Percentiles rank a stretch among this genome's conserved stretches.
phyloP scores from a whole-genome alignment of 192 early-diverging fungal genomes.

The Spizellomyces punctatus region DNA sequence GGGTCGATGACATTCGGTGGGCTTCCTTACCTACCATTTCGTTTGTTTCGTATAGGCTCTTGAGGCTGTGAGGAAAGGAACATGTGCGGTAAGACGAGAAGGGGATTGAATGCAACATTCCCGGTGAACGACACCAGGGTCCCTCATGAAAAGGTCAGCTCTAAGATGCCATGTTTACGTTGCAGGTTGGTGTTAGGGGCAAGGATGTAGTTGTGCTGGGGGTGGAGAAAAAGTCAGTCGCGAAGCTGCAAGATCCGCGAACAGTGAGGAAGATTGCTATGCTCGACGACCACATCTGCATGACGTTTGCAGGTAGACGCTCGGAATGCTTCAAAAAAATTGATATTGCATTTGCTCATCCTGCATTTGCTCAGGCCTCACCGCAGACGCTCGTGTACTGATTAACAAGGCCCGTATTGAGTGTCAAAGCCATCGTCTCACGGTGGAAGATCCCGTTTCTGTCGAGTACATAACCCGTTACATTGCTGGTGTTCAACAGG shows the following conservation, averaged over 20 bases:
- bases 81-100: conserved; percentile 81
- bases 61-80: conserved; percentile 96
- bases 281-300: conserved; percentile 95
- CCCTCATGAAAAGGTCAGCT: too few relatives aligned
- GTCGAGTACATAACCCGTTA: conserved; percentile 97
- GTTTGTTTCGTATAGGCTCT: conserved; percentile 59
- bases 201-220: conserved; percentile 89
- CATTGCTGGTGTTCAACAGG: conserved; percentile 96
- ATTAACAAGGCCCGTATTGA: conserved; percentile 97
- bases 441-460: conserved; percentile 95
- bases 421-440: conserved; percentile 96
- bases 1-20: too few relatives aligned
- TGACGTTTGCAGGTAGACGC: conserved; percentile 87
- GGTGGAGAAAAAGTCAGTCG: conserved; percentile 93
- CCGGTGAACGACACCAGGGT: too few relatives aligned
- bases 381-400: conserved; percentile 94
- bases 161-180: neutral
- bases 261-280: conserved; percentile 96
- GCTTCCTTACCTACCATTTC: neutral
- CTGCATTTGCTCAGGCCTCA: conserved; percentile 65
- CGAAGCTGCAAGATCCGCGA: conserved; percentile 96
- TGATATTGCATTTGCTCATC: neutral
- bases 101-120: conserved; percentile 1
- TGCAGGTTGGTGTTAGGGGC: conserved; percentile 93
- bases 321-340: neutral